These are phyloP conservation scores for Rhodotorula sp. DNA, from an alignment of 1,284 basidiomycete species.

Conservation along the genomic window DNA sequence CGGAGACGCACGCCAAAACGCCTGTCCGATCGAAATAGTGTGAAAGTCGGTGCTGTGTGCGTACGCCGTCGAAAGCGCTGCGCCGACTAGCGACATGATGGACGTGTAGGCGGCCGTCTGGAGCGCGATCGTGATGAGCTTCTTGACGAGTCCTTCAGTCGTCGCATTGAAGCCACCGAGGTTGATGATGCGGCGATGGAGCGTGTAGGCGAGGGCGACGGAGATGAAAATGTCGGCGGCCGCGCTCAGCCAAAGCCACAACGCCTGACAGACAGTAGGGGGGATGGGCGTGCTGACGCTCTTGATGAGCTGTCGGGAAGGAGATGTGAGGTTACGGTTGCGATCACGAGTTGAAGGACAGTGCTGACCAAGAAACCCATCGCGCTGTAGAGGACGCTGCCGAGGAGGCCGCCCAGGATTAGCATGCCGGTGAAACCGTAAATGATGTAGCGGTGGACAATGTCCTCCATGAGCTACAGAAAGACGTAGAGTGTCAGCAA, in stretches of 20 bases:
- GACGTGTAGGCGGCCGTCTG: conserved; percentile 23
- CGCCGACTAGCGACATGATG: conserved; percentile 8
- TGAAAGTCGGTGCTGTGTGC: neutral
- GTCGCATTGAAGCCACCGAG: conserved; percentile 16
- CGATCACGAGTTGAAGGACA: too few relatives aligned
- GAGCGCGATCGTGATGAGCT: conserved; percentile 18
- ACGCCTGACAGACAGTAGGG: neutral
- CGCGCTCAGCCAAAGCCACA: conserved; percentile 25
- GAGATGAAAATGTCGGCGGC: conserved; percentile 26
- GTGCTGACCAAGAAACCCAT: too few relatives aligned
- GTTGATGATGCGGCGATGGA: conserved; percentile 13
- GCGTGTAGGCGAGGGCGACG: conserved; percentile 17
- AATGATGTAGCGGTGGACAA: too few relatives aligned
- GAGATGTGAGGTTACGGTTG: neutral
- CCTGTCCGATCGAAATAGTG: neutral
- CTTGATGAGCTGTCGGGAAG: neutral
- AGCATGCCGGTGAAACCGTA: too few relatives aligned
- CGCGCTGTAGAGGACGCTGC: too few relatives aligned
- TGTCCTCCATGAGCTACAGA: too few relatives aligned
- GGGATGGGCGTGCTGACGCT: too few relatives aligned
- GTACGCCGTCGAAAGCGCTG: conserved; percentile 2
- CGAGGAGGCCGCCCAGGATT: too few relatives aligned
- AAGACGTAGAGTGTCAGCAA: too few relatives aligned
- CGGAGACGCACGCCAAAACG: neutral
- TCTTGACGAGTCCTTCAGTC: conserved; percentile 11